Percentiles rank a stretch among this genome's conserved stretches.
Evolutionary conservation across 805 yeast genomes (phyloP).

Genomic region (Debaryomyces maramus): DNA sequence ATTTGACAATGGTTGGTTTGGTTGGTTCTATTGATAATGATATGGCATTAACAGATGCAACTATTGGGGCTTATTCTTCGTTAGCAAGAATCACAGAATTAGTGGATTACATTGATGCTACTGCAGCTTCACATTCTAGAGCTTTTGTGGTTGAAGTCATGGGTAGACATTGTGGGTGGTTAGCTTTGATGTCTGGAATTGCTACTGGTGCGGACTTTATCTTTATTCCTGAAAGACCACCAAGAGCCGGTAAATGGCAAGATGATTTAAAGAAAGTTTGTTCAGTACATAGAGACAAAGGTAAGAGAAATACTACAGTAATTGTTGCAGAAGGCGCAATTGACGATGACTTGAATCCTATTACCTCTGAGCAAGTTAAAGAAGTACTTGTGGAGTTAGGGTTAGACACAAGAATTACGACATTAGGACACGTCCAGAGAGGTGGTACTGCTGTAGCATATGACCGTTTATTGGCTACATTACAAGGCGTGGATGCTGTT

Average conservation of each 20-base stretch:
- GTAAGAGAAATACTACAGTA: slow-evolving; percentile 76
- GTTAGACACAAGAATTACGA: slow-evolving; percentile 74
- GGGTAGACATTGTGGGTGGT: slow-evolving; percentile 93
- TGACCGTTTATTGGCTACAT: slow-evolving; percentile 69
- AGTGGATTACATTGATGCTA: slow-evolving; percentile 80
- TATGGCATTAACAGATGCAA: slow-evolving; percentile 81
- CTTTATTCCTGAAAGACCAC: slow-evolving; percentile 79
- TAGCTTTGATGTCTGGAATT: slow-evolving; percentile 78
- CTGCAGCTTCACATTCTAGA: slow-evolving; percentile 79
- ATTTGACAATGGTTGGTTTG: slow-evolving; percentile 68
- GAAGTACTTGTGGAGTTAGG: slow-evolving; percentile 66
- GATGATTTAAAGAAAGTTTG: slow-evolving; percentile 65
- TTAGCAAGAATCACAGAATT: slow-evolving; percentile 71
- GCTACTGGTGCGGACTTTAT: slow-evolving; percentile 80
- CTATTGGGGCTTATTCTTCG: slow-evolving; percentile 80
- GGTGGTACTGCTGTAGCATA: slow-evolving; percentile 81
- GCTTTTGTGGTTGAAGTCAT: slow-evolving; percentile 84
- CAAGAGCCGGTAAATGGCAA: slow-evolving; percentile 62
- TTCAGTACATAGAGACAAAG: slow-evolving; percentile 63
- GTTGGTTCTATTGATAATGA: slow-evolving; percentile 87
- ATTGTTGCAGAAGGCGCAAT: slow-evolving; percentile 87
- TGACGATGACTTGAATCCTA: slow-evolving; percentile 64
- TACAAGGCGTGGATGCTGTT: slow-evolving; percentile 83
- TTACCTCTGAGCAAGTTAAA: slow-evolving; percentile 64
- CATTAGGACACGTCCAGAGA: slow-evolving; percentile 79